Evolutionary conservation across 768 basidiomycete species (phyloP).

Genomic region (Mycena crocata): DNA sequence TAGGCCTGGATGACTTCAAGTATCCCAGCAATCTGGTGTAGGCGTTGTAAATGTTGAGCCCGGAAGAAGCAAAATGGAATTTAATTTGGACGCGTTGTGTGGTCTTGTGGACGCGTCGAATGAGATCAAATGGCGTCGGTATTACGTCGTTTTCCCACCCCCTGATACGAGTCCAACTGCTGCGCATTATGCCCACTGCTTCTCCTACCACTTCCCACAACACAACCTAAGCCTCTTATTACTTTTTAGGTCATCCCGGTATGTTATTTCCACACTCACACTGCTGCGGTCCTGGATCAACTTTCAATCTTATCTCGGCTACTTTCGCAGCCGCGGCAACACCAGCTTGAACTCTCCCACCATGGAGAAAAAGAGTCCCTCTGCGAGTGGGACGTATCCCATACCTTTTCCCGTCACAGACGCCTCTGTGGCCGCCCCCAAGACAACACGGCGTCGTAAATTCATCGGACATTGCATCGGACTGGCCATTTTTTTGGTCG

Average conservation of each 20-base stretch:
- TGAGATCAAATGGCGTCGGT: neutral
- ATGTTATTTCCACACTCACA: neutral
- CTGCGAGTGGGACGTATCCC: slow-evolving; percentile 11
- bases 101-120: slow-evolving; percentile 3
- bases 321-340: neutral
- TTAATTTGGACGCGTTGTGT: neutral
- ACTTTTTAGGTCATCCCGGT: neutral
- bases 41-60: slow-evolving; percentile 9
- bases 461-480: slow-evolving; percentile 19
- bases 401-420: slow-evolving; percentile 33
- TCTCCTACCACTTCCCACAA: neutral
- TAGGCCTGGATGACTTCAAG: slow-evolving; percentile 78
- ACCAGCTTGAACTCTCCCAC: slow-evolving; percentile 14
- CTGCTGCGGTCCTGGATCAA: neutral
- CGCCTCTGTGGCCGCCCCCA: slow-evolving; percentile 7
- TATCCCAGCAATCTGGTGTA: slow-evolving; percentile 91
- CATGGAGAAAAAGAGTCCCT: slow-evolving; percentile 26
- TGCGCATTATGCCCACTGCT: neutral
- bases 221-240: neutral
- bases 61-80: neutral
- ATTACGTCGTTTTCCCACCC: neutral
- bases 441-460: slow-evolving; percentile 13
- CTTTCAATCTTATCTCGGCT: neutral
- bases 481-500: slow-evolving; percentile 14
- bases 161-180: too few relatives aligned